phyloP scores from a whole-genome alignment of 2,329 filamentous ascomycete species.

The Fulvia fulva region DNA sequence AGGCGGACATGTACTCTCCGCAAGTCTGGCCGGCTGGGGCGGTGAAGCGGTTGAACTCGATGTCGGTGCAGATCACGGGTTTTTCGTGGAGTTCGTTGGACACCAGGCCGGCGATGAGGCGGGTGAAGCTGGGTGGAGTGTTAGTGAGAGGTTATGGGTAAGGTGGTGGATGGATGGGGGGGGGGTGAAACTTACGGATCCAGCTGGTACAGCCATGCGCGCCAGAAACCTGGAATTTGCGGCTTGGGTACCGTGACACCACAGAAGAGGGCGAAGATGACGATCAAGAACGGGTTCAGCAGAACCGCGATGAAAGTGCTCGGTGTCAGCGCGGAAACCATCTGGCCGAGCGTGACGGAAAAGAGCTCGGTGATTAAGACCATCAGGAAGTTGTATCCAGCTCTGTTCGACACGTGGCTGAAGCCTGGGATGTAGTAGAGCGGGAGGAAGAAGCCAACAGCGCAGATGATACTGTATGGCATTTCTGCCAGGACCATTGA shows the following conservation, averaged over 20 bases:
- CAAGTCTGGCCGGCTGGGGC: slow-evolving; percentile 65
- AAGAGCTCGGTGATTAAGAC: slow-evolving; percentile 80
- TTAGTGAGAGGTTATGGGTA: neutral
- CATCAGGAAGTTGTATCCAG: slow-evolving; percentile 85
- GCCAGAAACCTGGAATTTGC: slow-evolving; percentile 75
- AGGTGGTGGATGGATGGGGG: no score
- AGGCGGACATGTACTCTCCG: slow-evolving; percentile 69
- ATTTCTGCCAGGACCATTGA: slow-evolving; percentile 79
- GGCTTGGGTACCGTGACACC: slow-evolving; percentile 77
- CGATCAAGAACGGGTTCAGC: slow-evolving; percentile 77
- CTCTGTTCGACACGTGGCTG: slow-evolving; percentile 57
- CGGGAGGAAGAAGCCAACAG: slow-evolving; percentile 74
- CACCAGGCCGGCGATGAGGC: slow-evolving; percentile 75
- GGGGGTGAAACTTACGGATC: slow-evolving; percentile 50
- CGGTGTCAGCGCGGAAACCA: slow-evolving; percentile 71
- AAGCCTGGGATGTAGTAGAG: slow-evolving; percentile 83
- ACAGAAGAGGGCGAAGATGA: slow-evolving; percentile 81
- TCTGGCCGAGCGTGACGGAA: slow-evolving; percentile 73
- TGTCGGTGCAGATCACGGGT: slow-evolving; percentile 56
- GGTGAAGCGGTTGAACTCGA: slow-evolving; percentile 65
- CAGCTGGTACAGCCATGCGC: slow-evolving; percentile 75
- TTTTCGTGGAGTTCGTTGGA: slow-evolving; percentile 69
- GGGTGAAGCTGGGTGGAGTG: slow-evolving; percentile 55
- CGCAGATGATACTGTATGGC: slow-evolving; percentile 77
- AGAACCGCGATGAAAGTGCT: slow-evolving; percentile 74